Percentiles rank a stretch among this genome's conserved stretches.
Evolutionary conservation across 768 basidiomycete genomes (phyloP).

Genomic region (Macrolepiota dolichaula): DNA sequence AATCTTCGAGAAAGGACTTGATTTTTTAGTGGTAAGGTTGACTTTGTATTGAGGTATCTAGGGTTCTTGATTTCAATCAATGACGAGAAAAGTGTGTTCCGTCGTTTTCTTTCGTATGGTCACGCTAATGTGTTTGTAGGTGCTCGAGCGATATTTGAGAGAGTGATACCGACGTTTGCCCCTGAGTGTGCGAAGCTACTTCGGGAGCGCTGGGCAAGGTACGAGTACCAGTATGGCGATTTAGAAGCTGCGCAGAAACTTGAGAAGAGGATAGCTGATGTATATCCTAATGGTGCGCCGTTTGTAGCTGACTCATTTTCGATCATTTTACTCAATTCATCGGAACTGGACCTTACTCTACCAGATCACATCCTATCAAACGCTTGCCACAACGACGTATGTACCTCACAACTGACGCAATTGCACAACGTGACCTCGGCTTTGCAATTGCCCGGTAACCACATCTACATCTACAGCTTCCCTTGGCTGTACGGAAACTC

Average conservation of each 20-base stretch:
- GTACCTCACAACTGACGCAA: conserved; percentile 82
- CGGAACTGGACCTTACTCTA: not conserved
- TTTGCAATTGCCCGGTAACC: conserved; percentile 54
- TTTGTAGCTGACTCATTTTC: too few species aligned
- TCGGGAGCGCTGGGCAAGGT: conserved; percentile 95
- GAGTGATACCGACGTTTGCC: conserved; percentile 74
- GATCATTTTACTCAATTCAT: conserved; percentile 3
- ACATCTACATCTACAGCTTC: conserved; percentile 12
- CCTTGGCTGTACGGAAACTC: conserved; percentile 32
- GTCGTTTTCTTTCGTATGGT: not conserved
- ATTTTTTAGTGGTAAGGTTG: conserved; percentile 79
- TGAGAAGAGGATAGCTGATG: conserved; percentile 84
- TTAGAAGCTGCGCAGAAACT: conserved; percentile 84
- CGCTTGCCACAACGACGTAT: conserved; percentile 85
- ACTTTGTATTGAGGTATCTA: conserved; percentile 86
- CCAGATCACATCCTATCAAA: conserved; percentile 89
- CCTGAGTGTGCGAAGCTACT: conserved; percentile 78
- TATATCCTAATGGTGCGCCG: conserved; percentile 75
- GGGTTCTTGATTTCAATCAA: conserved; percentile 93
- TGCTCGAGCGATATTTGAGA: conserved; percentile 93
- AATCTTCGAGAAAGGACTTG: conserved; percentile 93
- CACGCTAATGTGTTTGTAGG: conserved; percentile 44
- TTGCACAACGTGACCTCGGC: conserved; percentile 86
- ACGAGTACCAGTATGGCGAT: conserved; percentile 96
- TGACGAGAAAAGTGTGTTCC: conserved; percentile 82